Base-by-base conservation (phyloP, 1,139 yeast genomes). In the Saccharomyces pastorianus region DNA sequence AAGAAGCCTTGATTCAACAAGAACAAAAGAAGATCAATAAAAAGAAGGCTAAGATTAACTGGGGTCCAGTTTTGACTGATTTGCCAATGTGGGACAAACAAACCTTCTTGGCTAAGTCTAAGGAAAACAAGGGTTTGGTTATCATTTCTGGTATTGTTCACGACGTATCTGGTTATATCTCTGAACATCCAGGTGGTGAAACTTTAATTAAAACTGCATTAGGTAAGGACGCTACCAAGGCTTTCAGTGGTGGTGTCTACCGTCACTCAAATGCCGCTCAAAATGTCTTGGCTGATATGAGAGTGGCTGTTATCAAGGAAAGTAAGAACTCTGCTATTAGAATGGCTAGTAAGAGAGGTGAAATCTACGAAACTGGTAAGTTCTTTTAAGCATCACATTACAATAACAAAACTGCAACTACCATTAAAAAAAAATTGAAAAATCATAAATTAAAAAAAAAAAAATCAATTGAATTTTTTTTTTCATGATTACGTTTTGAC, bases 181-280 rank as follows among this genome's bases (percentile, higher is more conserved):
- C 85, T 64, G 90, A 88, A 68, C 99, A 93, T 74, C 99, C 99
- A 58, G 99, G 99, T 80, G 99, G 99, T 63, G 85, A 83, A 71
- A 89, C 96, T 52, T 80, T 93, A 63, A 77, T 93, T 61, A 79
- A 82, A 69, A 87, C 96, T 46, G 90, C 96, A 8, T 76, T 86
- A 61, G 98, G 98, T 68, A 91, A 89, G 74, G 99, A 93, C 72
- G 97, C 96, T 51, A 90, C 98, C 46, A 88, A 88, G 66, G 98
- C 96, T 2, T 93, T 93, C 80, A 90, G 90, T 71, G 99, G 99
- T 67, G 98, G 96, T 67, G 99, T 93, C 48, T 93, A 93, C 72
- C 85, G 88, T 53, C 99, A 93, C 74, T 88, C 97, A 49, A 93
- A 91, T 68, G 99, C 99, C 59, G 99, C 97, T 49, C 98, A 93